phyloP scores from a whole-genome alignment of 202 grass and related monocot genomes.

The Dendrocalamus latiflorus region DNA sequence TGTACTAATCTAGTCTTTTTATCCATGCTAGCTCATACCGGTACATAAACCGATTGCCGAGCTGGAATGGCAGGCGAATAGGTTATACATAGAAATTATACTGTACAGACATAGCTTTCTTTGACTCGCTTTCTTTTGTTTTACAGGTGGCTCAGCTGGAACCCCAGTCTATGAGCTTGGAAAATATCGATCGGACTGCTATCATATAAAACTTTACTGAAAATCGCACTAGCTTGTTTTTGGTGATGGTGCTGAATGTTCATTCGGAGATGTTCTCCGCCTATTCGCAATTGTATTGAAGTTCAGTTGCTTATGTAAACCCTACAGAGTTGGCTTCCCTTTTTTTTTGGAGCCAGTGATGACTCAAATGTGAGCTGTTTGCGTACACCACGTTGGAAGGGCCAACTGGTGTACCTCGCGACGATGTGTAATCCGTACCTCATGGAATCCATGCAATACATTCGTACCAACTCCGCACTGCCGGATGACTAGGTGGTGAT shows the following conservation, averaged over 20 bases:
- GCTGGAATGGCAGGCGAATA: background rate
- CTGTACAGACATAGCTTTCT: background rate
- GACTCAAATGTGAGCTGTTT: background rate
- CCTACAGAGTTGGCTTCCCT: background rate
- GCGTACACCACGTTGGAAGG: background rate
- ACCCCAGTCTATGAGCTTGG: background rate
- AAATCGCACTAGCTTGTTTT: constrained; percentile 33
- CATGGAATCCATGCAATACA: background rate
- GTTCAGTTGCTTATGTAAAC: background rate
- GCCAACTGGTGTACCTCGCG: background rate
- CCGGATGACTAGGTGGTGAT: background rate
- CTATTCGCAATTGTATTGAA: background rate
- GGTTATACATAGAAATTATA: background rate
- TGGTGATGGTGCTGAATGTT: constrained; percentile 26
- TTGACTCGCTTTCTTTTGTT: background rate
- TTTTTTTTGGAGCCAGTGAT: background rate
- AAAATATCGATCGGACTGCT: background rate
- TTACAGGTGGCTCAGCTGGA: constrained; percentile 5
- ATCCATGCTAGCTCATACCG: background rate
- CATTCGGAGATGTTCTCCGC: background rate
- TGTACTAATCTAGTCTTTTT: background rate
- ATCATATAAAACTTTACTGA: background rate
- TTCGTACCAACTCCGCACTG: background rate
- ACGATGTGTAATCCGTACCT: background rate
- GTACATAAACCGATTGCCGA: background rate